A percentile compares a stretch with the other conserved stretches of the same genome.
phyloP scores from a whole-genome alignment of 768 basidiomycete genomes.

The Melanogaster broomeanus region DNA sequence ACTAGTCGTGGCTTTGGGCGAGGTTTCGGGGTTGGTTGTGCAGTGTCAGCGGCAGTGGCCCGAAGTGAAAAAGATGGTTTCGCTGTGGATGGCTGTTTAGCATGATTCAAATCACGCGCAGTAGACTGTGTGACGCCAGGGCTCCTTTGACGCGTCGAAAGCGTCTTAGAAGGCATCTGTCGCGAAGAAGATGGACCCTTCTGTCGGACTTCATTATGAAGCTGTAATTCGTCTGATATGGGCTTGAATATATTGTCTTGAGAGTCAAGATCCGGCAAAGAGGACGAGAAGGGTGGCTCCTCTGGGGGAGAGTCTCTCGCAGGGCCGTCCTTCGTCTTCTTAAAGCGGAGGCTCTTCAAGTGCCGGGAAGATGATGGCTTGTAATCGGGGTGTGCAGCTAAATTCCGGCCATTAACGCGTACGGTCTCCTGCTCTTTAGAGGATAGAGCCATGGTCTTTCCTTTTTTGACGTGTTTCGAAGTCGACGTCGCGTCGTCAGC shows the following conservation, averaged over 20 bases:
- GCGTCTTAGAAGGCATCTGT: not conserved
- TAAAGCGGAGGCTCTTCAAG: slow-evolving; percentile 33
- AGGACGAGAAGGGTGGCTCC: slow-evolving; percentile 21
- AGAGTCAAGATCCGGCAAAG: slow-evolving; percentile 14
- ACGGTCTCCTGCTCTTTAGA: slow-evolving; percentile 9
- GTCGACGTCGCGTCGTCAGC: slow-evolving; percentile 7
- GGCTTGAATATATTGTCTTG: slow-evolving; percentile 22
- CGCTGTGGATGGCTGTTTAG: slow-evolving; percentile 4
- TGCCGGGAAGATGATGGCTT: slow-evolving; percentile 12
- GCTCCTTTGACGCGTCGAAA: slow-evolving; percentile 4
- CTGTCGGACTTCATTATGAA: not conserved
- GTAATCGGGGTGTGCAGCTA: slow-evolving; percentile 24
- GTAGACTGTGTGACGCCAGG: not conserved
- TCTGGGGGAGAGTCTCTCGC: slow-evolving; percentile 1
- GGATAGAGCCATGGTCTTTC: not conserved
- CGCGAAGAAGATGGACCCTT: slow-evolving; percentile 2
- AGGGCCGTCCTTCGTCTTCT: slow-evolving; percentile 26
- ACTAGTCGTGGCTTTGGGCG: slow-evolving; percentile 17
- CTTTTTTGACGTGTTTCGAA: slow-evolving; percentile 12
- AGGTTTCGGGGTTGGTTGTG: not conserved
- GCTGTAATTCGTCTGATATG: slow-evolving; percentile 18
- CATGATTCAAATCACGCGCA: not conserved
- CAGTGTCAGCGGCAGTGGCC: not conserved
- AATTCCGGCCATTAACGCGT: slow-evolving; percentile 13
- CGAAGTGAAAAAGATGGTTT: not conserved